These are phyloP conservation scores for Pseudogymnoascus destructans DNA, from an alignment of 2,329 filamentous ascomycete species.

Conservation along the genomic window DNA sequence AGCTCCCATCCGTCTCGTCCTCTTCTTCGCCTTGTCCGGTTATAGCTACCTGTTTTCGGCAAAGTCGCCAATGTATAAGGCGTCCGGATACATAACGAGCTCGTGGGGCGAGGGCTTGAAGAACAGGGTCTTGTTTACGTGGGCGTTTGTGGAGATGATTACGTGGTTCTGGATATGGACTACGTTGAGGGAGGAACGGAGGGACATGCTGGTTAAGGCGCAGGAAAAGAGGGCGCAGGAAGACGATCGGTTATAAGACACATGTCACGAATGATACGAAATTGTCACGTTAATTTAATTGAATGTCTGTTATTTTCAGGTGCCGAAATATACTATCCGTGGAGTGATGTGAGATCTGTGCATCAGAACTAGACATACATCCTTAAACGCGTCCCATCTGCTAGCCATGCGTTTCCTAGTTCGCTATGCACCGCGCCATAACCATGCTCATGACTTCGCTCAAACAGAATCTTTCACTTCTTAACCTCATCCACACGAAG, in stretches of 20 bases:
- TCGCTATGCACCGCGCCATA: slow-evolving; percentile 9
- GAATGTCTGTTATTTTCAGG: neutral
- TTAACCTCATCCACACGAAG: slow-evolving; percentile 12
- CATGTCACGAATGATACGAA: slow-evolving; percentile 4
- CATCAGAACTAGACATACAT: neutral
- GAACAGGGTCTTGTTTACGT: slow-evolving; percentile 75
- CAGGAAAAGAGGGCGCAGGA: slow-evolving; percentile 26
- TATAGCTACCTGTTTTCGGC: slow-evolving; percentile 52
- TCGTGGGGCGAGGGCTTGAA: slow-evolving; percentile 55
- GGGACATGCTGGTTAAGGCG: slow-evolving; percentile 25
- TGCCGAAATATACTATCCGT: slow-evolving; percentile 2
- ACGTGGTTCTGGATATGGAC: slow-evolving; percentile 80
- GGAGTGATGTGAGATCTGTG: neutral
- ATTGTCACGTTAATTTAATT: neutral
- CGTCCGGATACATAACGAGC: slow-evolving; percentile 28
- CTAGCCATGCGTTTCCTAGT: neutral
- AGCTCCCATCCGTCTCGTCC: slow-evolving; percentile 50
- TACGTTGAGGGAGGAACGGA: slow-evolving; percentile 52
- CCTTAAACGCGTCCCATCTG: neutral
- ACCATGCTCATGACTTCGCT: slow-evolving; percentile 1
- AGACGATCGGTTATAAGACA: slow-evolving; percentile 20
- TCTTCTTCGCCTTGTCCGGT: slow-evolving; percentile 47
- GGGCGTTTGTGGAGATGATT: slow-evolving; percentile 70
- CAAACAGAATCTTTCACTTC: slow-evolving; percentile 5
- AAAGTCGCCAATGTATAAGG: slow-evolving; percentile 36